Evolutionary conservation across 495 filamentous ascomycete genomes (phyloP).

Genomic region (Aspergillus conjunctus): DNA sequence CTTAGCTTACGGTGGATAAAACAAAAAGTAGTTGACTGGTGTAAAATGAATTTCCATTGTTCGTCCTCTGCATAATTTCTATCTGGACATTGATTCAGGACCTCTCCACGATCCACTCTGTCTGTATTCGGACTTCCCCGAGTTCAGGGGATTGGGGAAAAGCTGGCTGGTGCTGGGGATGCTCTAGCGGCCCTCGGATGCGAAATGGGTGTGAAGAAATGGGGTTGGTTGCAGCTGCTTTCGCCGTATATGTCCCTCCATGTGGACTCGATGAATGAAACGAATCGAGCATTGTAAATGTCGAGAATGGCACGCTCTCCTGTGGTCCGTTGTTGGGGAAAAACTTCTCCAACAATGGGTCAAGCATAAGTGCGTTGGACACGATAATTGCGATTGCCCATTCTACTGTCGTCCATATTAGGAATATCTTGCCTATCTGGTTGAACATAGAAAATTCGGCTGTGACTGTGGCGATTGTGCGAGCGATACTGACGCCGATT

Average conservation of each 20-base stretch:
- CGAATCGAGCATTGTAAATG: neutral
- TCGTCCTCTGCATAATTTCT: neutral
- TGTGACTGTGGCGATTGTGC: neutral
- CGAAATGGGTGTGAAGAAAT: neutral
- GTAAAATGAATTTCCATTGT: no score
- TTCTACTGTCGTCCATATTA: conserved; percentile 12
- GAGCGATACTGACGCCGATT: neutral
- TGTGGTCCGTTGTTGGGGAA: neutral
- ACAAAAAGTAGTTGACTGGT: no score
- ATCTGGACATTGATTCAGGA: neutral
- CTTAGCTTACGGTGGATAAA: no score
- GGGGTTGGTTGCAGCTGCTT: neutral
- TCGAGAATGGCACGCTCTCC: neutral
- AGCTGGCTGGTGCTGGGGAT: neutral
- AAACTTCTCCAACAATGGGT: neutral
- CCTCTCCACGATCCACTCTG: conserved; percentile 12
- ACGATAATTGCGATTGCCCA: conserved; percentile 12
- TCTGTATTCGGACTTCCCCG: conserved; percentile 15
- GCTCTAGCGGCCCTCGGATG: neutral
- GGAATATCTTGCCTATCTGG: conserved; percentile 10
- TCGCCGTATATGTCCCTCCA: neutral
- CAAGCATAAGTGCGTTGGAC: conserved; percentile 1
- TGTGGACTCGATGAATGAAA: neutral
- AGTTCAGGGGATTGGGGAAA: conserved; percentile 3
- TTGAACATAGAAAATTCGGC: conserved; percentile 1